Evolutionary conservation across 2,329 filamentous ascomycete species (phyloP), one percentile per base, ranked within the genome.

Genomic region (Fusarium sp.): DNA sequence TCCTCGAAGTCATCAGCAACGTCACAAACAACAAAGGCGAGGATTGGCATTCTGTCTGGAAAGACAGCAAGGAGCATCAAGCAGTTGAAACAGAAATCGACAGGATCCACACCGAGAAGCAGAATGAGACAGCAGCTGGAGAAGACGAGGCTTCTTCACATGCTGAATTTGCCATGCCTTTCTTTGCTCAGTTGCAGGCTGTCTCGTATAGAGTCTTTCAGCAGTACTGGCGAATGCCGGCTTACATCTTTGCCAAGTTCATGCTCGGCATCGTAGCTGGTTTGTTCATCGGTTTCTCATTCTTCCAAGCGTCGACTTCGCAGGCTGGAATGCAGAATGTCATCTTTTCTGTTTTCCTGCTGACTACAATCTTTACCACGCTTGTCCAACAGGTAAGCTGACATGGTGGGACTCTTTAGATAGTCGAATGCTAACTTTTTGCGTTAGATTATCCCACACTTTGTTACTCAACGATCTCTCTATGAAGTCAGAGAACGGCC

Each of bases 211-310:
- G 94, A 66, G 90, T 95, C 7, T 95, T 95, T 82, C 89, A 94
- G 78, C 94, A 96, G 79, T 95, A 95, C 86, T 96, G 94, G 93
- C 89, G 94, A 54, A 94, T 91, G 65, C 94, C 94, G 0, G 86
- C 87, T 13, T 96, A 96, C 82, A 91, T 96, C 77, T 93, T 94
- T 81, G 89, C 93, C 66, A 96, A 96, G 83, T 80, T 89, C 2
- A 80, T 87, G 1, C 88, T 96, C 20, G 91, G 84, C 3, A 72
- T 88, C 61, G 86, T 90, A 65, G 86, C 90, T 27, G 86, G 88
- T 8, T 84, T 96, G 2, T 95, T 95, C 79, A 92, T 95, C 67
- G 93, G 93, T 1, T 93, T 94, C 80, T 92, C 91, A 0, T 94
- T 95, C 81, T 94, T 86, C 83, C 57, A 84, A 5, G 79, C 84